Evolutionary conservation across 306 rosid species (phyloP).

Genomic region (Macrotyloma uniflorum): DNA sequence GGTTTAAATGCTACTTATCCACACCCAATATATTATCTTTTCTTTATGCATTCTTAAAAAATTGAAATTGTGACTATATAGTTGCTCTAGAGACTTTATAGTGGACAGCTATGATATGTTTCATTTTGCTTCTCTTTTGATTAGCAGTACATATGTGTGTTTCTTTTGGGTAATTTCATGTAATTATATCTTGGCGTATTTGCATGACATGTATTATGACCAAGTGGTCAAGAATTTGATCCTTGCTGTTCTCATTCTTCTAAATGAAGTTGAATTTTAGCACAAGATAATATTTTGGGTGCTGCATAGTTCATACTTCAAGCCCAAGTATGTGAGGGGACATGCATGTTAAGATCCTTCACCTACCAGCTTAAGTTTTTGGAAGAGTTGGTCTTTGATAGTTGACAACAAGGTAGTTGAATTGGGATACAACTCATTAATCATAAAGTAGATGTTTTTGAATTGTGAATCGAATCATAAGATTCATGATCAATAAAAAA

Average conservation of each 20-base stretch:
- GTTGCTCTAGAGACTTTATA: too few species aligned
- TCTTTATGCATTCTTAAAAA: conserved; percentile 2
- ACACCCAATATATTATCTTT: not conserved
- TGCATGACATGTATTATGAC: not conserved
- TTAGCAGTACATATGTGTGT: conserved; percentile 9
- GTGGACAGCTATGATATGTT: not conserved
- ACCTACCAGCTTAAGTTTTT: not conserved
- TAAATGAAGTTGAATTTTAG: conserved; percentile 2
- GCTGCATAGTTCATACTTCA: conserved; percentile 5
- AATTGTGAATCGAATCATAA: too few species aligned
- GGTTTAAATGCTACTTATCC: conserved; percentile 13
- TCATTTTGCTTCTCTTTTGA: not conserved
- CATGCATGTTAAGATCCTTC: too few species aligned
- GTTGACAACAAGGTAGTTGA: not conserved
- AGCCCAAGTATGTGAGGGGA: not conserved
- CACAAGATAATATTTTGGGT: not conserved
- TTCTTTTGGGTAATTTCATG: not conserved
- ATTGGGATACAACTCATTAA: too few species aligned
- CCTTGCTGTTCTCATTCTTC: not conserved
- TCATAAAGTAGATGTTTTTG: too few species aligned
- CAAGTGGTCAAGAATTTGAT: conserved; percentile 22
- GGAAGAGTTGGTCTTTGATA: not conserved
- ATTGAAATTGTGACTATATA: conserved; percentile 1
- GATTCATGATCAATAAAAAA: too few species aligned
- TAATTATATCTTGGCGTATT: conserved; percentile 23